Evolutionary conservation across 2,329 filamentous ascomycete species (phyloP).

Genomic region (Curvularia eragrostidis): DNA sequence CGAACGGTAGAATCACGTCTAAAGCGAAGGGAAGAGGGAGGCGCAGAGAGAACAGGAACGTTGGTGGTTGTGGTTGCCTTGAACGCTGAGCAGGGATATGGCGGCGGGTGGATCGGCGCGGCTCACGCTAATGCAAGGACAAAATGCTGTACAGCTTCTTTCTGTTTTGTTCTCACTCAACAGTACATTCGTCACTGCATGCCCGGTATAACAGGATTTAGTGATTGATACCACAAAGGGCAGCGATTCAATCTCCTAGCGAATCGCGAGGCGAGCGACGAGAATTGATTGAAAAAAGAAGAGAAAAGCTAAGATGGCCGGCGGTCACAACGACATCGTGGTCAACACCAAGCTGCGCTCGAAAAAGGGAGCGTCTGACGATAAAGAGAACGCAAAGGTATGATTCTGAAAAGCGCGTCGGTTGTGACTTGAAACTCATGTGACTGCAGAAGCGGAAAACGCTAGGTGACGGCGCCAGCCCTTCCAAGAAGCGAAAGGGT

Average conservation of each 20-base stretch:
- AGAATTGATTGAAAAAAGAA: not conserved
- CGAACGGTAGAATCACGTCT: not conserved
- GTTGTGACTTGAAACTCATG: not conserved
- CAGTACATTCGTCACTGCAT: not conserved
- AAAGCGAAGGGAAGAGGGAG: not conserved
- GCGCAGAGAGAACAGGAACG: not conserved
- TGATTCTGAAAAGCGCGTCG: not conserved
- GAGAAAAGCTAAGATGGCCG: not conserved
- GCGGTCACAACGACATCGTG: slow-evolving; percentile 6
- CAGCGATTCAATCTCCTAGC: not conserved
- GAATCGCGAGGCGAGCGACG: not conserved
- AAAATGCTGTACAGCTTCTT: slow-evolving; percentile 1
- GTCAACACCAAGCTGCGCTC: slow-evolving; percentile 13
- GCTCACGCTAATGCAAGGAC: slow-evolving; percentile 27
- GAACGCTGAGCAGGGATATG: slow-evolving; percentile 15
- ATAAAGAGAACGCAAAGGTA: slow-evolving; percentile 21
- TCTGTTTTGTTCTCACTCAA: slow-evolving; percentile 4
- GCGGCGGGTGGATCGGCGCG: slow-evolving; percentile 8
- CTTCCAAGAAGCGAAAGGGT: slow-evolving; percentile 27
- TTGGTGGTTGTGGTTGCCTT: slow-evolving; percentile 13
- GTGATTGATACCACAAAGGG: not conserved
- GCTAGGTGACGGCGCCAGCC: slow-evolving; percentile 14
- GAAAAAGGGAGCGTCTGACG: slow-evolving; percentile 9
- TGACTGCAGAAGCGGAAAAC: slow-evolving; percentile 33
- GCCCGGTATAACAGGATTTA: no score